phyloP scores from a whole-genome alignment of 768 basidiomycete species.

The Podaxis carcinomalis region DNA sequence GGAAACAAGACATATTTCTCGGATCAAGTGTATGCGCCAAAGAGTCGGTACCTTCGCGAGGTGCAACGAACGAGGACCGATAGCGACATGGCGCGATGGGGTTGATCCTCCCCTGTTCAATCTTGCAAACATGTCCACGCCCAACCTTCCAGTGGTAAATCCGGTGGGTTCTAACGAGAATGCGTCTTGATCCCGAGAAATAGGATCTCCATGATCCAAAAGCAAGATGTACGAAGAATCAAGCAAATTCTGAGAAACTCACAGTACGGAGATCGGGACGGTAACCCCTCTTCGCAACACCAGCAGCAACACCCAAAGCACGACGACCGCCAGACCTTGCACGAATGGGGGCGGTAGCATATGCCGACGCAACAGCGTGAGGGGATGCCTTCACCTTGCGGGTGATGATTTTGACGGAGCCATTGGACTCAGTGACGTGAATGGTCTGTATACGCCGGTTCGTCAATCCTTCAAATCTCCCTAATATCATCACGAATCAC shows the following conservation, averaged over 20 bases:
- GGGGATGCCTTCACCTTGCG: slow-evolving; percentile 61
- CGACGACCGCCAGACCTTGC: slow-evolving; percentile 70
- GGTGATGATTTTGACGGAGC: slow-evolving; percentile 57
- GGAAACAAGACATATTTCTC: slow-evolving; percentile 6
- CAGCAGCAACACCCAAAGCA: slow-evolving; percentile 59
- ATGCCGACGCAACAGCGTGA: slow-evolving; percentile 43
- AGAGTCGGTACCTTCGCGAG: slow-evolving; percentile 64
- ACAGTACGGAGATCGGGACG: slow-evolving; percentile 76
- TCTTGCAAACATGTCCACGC: slow-evolving; percentile 95
- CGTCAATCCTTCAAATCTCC: neutral
- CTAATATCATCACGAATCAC: neutral
- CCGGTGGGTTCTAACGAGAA: slow-evolving; percentile 93
- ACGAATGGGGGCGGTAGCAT: slow-evolving; percentile 51
- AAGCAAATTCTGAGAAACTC: slow-evolving; percentile 27
- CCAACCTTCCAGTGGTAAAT: slow-evolving; percentile 68
- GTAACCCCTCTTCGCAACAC: slow-evolving; percentile 62
- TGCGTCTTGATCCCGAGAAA: slow-evolving; percentile 40
- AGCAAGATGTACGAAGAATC: slow-evolving; percentile 11
- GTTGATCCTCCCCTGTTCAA: slow-evolving; percentile 58
- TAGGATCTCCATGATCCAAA: neutral
- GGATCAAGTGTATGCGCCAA: slow-evolving; percentile 56
- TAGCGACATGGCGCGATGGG: slow-evolving; percentile 68
- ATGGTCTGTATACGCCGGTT: slow-evolving; percentile 46
- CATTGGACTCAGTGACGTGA: slow-evolving; percentile 50
- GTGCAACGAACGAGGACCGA: slow-evolving; percentile 64